Conservation (phyloP, 257 asterid genomes). For the Solanum pimpinellifolium region DNA sequence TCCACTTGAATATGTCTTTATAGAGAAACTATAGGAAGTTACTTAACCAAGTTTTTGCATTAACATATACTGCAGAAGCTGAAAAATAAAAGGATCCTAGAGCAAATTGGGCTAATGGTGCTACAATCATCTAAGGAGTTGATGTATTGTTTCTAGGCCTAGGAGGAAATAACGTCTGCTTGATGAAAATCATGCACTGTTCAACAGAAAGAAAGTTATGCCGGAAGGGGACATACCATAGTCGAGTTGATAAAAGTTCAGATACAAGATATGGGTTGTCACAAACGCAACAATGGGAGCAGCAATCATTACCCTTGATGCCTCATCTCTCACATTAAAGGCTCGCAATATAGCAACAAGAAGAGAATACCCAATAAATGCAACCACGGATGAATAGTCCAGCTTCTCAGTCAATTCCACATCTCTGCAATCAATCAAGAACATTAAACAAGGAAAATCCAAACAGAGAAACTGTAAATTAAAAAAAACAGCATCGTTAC, state of each 20-base stretch:
- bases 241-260: conserved; percentile 41
- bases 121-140: not conserved
- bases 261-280: conserved; percentile 41
- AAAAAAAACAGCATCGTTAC: not conserved
- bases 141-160: not conserved
- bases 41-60: not conserved
- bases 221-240: conserved; percentile 32
- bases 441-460: not conserved
- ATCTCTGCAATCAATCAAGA: conserved; percentile 30
- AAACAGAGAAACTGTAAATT: not conserved
- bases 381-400: conserved; percentile 42
- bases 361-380: conserved; percentile 44
- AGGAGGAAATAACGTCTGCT: not conserved
- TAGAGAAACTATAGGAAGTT: not conserved
- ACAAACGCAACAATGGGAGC: conserved; percentile 48
- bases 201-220: not conserved
- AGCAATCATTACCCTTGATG: conserved; percentile 58
- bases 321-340: conserved; percentile 36
- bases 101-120: not conserved
- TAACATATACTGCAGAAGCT: not conserved
- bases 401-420: conserved; percentile 75
- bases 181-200: not conserved
- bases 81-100: not conserved
- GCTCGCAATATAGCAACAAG: conserved; percentile 34
- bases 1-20: not conserved